Percentiles rank a stretch among this genome's conserved stretches.
These are phyloP conservation scores for Wickerhamiella pararugosa DNA, from an alignment of 1,139 yeast genomes.

Conservation along the genomic window DNA sequence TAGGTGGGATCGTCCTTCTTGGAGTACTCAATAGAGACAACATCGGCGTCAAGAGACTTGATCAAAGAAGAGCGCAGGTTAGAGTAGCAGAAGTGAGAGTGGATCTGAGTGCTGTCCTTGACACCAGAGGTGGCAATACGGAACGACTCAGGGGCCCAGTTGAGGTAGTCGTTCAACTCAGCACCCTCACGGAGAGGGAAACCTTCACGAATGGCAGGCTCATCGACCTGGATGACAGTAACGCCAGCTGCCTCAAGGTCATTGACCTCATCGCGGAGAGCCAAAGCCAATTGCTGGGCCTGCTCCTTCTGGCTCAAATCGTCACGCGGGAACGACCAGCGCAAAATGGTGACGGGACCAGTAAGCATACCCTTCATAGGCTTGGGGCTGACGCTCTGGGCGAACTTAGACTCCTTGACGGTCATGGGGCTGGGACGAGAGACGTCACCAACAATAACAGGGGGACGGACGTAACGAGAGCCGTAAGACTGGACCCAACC, in stretches of 20 bases:
- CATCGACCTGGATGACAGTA: conserved; percentile 96
- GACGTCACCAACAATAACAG: conserved; percentile 96
- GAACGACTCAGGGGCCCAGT: conserved; percentile 99
- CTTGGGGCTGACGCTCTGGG: conserved; percentile 87
- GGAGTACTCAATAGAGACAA: conserved; percentile 96
- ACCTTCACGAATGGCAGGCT: conserved; percentile 99
- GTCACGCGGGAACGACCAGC: conserved; percentile 99
- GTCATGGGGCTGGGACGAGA: conserved; percentile 98
- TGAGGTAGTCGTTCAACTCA: conserved; percentile 90
- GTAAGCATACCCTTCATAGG: conserved; percentile 99
- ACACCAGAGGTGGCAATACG: conserved; percentile 99
- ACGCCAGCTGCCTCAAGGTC: conserved; percentile 98
- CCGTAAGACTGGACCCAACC: conserved; percentile 99
- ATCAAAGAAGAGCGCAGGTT: conserved; percentile 99
- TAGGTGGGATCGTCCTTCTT: conserved; percentile 98
- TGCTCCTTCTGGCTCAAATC: conserved; percentile 89
- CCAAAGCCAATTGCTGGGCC: conserved; percentile 94
- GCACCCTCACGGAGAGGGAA: conserved; percentile 96
- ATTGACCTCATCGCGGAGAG: conserved; percentile 94
- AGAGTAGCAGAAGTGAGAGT: conserved; percentile 99
- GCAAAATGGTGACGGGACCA: conserved; percentile 97
- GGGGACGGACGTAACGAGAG: conserved; percentile 99
- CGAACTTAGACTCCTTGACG: conserved; percentile 97
- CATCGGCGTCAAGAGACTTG: conserved; percentile 99
- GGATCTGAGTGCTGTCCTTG: conserved; percentile 87